These are phyloP conservation scores for Fusarium coicis DNA, from an alignment of 2,329 filamentous ascomycete genomes.

Conservation along the genomic window DNA sequence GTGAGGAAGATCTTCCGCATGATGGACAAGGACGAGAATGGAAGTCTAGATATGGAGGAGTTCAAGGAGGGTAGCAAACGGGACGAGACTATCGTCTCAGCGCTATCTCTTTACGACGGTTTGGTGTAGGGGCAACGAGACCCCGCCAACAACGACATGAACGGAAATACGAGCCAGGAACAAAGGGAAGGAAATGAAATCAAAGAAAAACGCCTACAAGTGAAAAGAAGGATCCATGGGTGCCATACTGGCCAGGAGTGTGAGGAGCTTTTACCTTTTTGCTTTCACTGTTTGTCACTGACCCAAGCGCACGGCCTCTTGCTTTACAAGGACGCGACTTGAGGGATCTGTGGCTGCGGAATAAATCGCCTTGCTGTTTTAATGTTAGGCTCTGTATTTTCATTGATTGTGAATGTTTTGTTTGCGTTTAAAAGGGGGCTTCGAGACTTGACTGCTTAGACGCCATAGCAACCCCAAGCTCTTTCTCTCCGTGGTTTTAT, in stretches of 20 bases:
- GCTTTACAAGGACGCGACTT: conserved; percentile 25
- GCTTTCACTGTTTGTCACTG: conserved; percentile 36
- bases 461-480: background rate
- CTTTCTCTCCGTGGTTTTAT: background rate
- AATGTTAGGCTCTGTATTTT: background rate
- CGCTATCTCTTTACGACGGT: conserved; percentile 94
- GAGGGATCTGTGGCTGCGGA: conserved; percentile 40
- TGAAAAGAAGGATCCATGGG: conserved; percentile 33
- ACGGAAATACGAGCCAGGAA: conserved; percentile 1
- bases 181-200: background rate
- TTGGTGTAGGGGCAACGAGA: conserved; percentile 70
- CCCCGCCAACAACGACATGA: background rate
- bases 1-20: conserved; percentile 98
- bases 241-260: conserved; percentile 40
- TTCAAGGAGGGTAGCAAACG: conserved; percentile 99
- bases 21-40: conserved; percentile 99
- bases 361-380: conserved; percentile 32
- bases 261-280: conserved; percentile 44
- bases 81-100: conserved; percentile 98
- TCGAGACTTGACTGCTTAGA: background rate
- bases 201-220: conserved; percentile 30
- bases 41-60: conserved; percentile 94
- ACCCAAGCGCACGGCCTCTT: conserved; percentile 29
- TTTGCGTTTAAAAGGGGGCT: background rate
- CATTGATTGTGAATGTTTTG: background rate